Percentiles rank a stretch among this genome's conserved stretches.
Evolutionary conservation across 2,329 filamentous ascomycete species (phyloP).

Genomic region (Pseudopithomyces chartarum): DNA sequence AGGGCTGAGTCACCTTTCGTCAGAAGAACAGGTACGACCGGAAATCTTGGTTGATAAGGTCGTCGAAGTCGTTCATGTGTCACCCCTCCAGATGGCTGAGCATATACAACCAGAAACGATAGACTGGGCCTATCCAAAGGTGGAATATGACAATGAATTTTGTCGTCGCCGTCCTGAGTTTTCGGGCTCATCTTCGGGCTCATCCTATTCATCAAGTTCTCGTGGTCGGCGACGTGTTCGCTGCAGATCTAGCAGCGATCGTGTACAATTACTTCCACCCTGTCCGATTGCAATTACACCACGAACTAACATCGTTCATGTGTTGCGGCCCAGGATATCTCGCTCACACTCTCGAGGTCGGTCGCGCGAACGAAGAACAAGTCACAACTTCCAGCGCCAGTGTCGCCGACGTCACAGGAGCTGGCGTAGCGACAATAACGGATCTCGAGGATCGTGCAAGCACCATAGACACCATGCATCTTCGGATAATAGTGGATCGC

Average conservation of each 20-base stretch:
- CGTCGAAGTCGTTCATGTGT: not conserved
- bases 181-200: constrained; percentile 10
- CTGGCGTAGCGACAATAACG: constrained; percentile 13
- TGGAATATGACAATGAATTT: not conserved
- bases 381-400: constrained; percentile 8
- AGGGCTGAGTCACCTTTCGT: constrained; percentile 14
- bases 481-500: constrained; percentile 23
- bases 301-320: constrained; percentile 37
- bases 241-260: constrained; percentile 24
- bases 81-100: constrained; percentile 11
- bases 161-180: not conserved
- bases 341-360: constrained; percentile 33
- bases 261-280: constrained; percentile 26
- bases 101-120: constrained; percentile 22
- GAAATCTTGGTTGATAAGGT: not conserved
- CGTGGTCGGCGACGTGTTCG: constrained; percentile 10
- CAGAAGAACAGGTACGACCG: not conserved
- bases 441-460: constrained; percentile 9
- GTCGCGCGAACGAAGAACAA: constrained; percentile 16
- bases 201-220: constrained; percentile 15
- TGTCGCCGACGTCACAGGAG: constrained; percentile 17
- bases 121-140: constrained; percentile 36
- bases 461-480: constrained; percentile 10
- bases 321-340: constrained; percentile 28
- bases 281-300: constrained; percentile 22